A percentile compares a stretch with the other conserved stretches of the same genome.
Conservation (phyloP, 129 eudicot species). For the Pittosporum tobira region DNA sequence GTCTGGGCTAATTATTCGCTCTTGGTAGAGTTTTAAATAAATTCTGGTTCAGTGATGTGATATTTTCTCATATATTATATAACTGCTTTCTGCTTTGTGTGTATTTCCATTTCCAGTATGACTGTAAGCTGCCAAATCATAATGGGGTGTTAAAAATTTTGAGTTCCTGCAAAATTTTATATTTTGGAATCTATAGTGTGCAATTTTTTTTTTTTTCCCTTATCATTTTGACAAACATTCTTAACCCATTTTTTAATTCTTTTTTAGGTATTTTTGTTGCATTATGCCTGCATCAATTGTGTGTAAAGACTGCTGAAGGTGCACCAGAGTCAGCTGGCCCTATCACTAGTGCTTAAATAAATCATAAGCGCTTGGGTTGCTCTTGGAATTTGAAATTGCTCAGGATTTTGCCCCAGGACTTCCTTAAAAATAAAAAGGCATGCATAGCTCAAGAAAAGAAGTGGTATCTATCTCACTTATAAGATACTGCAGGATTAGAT, state of each 20-base stretch:
- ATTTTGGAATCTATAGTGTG: too few species aligned
- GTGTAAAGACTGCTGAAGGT: background rate
- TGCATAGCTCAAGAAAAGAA: conserved; percentile 32
- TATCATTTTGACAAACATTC: background rate
- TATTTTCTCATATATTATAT: too few species aligned
- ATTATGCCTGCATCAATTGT: background rate
- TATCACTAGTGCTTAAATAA: background rate
- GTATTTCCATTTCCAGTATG: too few species aligned
- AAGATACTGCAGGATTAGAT: background rate
- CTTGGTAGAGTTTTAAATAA: too few species aligned
- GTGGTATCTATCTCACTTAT: conserved; percentile 24
- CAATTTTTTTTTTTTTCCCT: background rate
- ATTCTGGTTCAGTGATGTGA: too few species aligned
- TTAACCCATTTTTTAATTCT: background rate
- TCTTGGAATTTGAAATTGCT: background rate
- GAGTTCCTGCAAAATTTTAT: too few species aligned
- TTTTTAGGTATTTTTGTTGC: background rate
- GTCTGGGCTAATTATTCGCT: too few species aligned
- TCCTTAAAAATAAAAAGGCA: background rate
- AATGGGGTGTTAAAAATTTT: too few species aligned
- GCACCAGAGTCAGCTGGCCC: background rate
- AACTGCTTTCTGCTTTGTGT: too few species aligned
- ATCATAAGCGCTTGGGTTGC: background rate
- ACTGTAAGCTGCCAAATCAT: too few species aligned
- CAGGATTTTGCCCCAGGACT: background rate